Base-by-base conservation (phyloP, 495 filamentous ascomycete genomes). In the Astrothelium subdiscretum region DNA sequence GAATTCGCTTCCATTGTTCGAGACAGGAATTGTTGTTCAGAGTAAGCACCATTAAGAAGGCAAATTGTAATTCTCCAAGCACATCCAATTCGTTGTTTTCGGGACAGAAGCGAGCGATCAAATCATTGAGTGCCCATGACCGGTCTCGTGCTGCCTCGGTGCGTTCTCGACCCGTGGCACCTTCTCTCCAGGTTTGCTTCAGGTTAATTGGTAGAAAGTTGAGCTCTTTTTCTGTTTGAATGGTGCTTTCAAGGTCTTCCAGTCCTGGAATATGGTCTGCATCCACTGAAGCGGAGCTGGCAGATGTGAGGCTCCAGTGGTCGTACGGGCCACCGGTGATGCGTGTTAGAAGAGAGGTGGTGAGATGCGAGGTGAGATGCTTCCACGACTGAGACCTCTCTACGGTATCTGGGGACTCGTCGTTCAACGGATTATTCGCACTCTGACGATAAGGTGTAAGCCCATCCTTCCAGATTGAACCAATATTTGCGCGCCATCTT, bases 51-150 rank as follows among this genome's bases (percentile, higher is more conserved):
- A 87, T 89, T 3, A 97, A 67, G 73, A 94, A 97, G 38, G 84
- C 80, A 67, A 95, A 87, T 67, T 97, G 90, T 44, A 97, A 68
- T 69, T 97, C 92, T 43, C 91, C 92, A n/a, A 95, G 72, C 3
- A 97, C 67, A 51, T 88, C 72, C 62, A 61, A 51, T 13, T 81
- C 63, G 20, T 29, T 54, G 4, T 54, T 4, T 10, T 54, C 24
- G 5, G 48, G 6, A 48, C 68, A 72, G 44, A 70, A 73, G 48
- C 69, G 38, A 8, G 72, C 65, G 18, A 85, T 75, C 12, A 88
- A 62, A 31, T 83, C 75, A 0, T 76, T 77, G 57, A 90, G 67
- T n/a, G 83, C 82, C 87, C 87, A 90, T 31, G 81, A 85, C 6
- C 86, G 70, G 73, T 92, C 89, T 58, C 85, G 79, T 6, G 88